A percentile compares a stretch with the other conserved stretches of the same genome.
Evolutionary conservation across 2,329 filamentous ascomycete species (phyloP).

Genomic region (Trichoderma afroharzianum): DNA sequence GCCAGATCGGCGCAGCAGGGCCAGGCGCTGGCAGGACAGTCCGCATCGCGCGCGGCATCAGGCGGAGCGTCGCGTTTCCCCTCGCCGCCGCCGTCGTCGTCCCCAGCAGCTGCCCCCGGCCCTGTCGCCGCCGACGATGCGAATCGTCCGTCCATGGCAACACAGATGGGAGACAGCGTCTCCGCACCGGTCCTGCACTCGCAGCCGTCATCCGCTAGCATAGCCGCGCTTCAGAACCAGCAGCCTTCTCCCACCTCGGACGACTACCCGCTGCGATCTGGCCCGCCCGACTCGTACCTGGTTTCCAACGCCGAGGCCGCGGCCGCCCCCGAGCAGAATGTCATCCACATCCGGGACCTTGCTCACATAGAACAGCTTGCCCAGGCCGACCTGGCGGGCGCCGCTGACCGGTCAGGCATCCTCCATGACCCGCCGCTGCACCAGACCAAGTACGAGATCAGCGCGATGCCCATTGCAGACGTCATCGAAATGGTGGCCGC

Average conservation of each 20-base stretch:
- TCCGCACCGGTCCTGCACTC: constrained; percentile 24
- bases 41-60: constrained; percentile 22
- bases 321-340: constrained; percentile 40
- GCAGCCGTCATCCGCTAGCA: neutral
- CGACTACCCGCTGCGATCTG: constrained; percentile 36
- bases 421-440: constrained; percentile 50
- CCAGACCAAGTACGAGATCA: constrained; percentile 82
- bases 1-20: constrained; percentile 18
- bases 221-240: constrained; percentile 23
- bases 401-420: constrained; percentile 39
- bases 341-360: constrained; percentile 81
- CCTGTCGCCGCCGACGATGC: constrained; percentile 40
- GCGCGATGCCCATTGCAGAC: constrained; percentile 92
- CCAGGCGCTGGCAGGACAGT: neutral
- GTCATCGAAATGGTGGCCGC: constrained; percentile 99
- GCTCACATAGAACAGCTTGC: constrained; percentile 89
- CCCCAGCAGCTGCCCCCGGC: constrained; percentile 40
- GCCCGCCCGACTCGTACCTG: constrained; percentile 25
- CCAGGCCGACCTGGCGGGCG: constrained; percentile 63
- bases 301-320: constrained; percentile 19
- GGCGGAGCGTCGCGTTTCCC: constrained; percentile 48
- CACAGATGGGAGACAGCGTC: constrained; percentile 32
- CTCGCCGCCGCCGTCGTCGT: constrained; percentile 53
- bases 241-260: constrained; percentile 38
- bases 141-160: constrained; percentile 47